Evolutionary conservation across 495 filamentous ascomycete species (phyloP).

Genomic region (Tricharina praecox): DNA sequence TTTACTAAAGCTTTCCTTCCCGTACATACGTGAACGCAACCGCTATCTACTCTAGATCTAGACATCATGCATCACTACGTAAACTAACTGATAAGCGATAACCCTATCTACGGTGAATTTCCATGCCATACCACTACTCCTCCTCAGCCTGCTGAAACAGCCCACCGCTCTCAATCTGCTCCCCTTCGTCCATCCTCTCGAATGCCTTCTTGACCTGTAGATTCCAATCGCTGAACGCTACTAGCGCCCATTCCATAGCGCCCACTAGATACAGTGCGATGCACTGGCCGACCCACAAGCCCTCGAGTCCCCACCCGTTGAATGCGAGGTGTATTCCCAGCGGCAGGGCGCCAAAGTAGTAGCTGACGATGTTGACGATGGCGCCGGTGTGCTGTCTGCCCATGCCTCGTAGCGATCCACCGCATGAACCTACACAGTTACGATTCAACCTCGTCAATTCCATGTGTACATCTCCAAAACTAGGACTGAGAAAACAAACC

Average conservation of each 20-base stretch:
- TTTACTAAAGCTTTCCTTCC: too few relatives aligned
- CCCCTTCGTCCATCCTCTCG: constrained; percentile 51
- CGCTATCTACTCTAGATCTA: too few relatives aligned
- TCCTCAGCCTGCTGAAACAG: constrained; percentile 1
- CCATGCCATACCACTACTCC: too few relatives aligned
- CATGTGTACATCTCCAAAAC: neutral
- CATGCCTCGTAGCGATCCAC: constrained; percentile 68
- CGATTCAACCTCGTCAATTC: too few relatives aligned
- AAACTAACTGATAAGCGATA: too few relatives aligned
- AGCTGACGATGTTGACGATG: constrained; percentile 73
- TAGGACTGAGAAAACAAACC: neutral
- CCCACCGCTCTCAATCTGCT: constrained; percentile 31
- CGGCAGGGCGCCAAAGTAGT: constrained; percentile 73
- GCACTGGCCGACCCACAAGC: constrained; percentile 81
- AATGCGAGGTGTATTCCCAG: constrained; percentile 76
- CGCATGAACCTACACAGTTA: constrained; percentile 38
- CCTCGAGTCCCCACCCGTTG: constrained; percentile 70
- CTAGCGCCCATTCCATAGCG: constrained; percentile 61
- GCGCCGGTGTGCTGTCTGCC: constrained; percentile 80
- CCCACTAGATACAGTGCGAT: constrained; percentile 78
- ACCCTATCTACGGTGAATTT: too few relatives aligned
- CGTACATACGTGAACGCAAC: too few relatives aligned
- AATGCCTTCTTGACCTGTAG: constrained; percentile 60
- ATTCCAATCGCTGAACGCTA: constrained; percentile 63
- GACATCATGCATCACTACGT: too few relatives aligned